These are phyloP conservation scores for Narthecium ossifragum DNA, from an alignment of 106 monocot genomes.

Conservation along the genomic window DNA sequence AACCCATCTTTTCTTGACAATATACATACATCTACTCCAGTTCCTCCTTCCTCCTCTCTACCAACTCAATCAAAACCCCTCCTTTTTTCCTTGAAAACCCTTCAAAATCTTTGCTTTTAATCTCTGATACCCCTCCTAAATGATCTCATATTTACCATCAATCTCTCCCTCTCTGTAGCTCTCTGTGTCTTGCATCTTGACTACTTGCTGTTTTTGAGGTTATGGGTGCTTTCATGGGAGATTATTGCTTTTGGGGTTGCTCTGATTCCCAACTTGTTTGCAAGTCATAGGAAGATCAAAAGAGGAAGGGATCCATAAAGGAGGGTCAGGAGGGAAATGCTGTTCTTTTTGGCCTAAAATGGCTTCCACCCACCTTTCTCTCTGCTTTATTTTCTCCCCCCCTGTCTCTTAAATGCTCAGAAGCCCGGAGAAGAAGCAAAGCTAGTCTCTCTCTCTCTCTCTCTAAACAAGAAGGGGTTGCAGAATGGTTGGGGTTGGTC, in stretches of 20 bases:
- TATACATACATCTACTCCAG: too few relatives aligned
- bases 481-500: constrained; percentile 26
- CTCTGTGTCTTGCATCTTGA: constrained; percentile 1
- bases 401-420: too few relatives aligned
- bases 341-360: background rate
- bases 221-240: background rate
- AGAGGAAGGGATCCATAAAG: background rate
- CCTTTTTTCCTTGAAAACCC: too few relatives aligned
- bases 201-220: background rate
- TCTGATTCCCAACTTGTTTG: background rate
- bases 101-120: too few relatives aligned
- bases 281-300: background rate
- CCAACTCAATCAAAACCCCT: too few relatives aligned
- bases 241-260: too few relatives aligned
- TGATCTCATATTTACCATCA: constrained; percentile 10
- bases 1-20: too few relatives aligned
- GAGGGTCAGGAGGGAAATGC: background rate
- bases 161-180: background rate
- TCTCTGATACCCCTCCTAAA: background rate
- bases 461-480: background rate
- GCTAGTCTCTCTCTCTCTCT: too few relatives aligned
- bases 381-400: too few relatives aligned
- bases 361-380: too few relatives aligned
- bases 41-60: too few relatives aligned
- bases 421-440: background rate